Evolutionary conservation across 257 asterid genomes (phyloP), one percentile per base, ranked within the genome.

Genomic region (Petunia secreta): DNA sequence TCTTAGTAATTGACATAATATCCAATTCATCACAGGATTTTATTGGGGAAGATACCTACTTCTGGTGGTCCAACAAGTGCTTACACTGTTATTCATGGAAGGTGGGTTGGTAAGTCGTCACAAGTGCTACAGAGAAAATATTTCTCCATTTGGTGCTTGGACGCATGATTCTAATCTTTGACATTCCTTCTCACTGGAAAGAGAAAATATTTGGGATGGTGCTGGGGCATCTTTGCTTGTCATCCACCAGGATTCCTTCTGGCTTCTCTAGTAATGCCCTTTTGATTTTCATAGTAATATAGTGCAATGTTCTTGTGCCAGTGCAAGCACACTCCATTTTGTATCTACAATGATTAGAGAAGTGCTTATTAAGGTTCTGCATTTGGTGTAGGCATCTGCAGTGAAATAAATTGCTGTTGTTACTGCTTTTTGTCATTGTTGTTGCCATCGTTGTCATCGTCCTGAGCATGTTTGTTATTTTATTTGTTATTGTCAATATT

Each of bases 41-140:
- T 90, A 88, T 91, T 91, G 98, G 98, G 98, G 92, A 90, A 89
- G 97, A 93, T 93, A 86, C 92, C 92, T 79, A 91, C 98, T 85
- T 83, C 91, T 84, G 92, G 88, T 85, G 98, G 97, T 85, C 90
- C 97, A 83, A 90, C 87, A 85, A 91, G 92, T 85, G 98, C 89
- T 85, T 93, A 84, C 90, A 93, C 95, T 90, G 84, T 90, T 83
- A 87, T 90, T 82, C 97, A 68, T 91, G 88, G 95, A 93, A 95
- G 98, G 98, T 93, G 92, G 94, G 97, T 91, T 90, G 91, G 91
- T 86, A 86, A 87, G 87, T 87, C 69, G 84, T 86, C 85, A 75
- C 80, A 86, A 84, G 87, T 86, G 83, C 66, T 84, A 85, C 81
- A 83, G 83, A 79, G 76, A 80, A 58, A 75, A 78, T 81, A n/a